Evolutionary conservation across 306 rosid genomes (phyloP).

Genomic region (Prunus mume): DNA sequence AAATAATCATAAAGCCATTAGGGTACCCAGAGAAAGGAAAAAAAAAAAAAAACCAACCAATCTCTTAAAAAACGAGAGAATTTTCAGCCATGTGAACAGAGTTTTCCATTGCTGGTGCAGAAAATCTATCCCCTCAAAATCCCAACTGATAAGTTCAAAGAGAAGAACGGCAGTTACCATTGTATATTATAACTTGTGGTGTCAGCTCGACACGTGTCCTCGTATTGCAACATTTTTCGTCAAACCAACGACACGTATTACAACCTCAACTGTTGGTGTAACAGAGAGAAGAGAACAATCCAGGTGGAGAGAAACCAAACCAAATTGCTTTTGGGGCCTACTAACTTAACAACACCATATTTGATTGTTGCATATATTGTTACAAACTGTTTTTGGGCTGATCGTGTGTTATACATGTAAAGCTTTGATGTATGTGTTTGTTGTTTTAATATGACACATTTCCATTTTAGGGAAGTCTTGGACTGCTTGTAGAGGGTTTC

Average conservation of each 20-base stretch:
- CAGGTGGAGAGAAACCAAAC: neutral
- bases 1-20: too few species aligned
- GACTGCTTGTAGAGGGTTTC: too few species aligned
- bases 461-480: too few species aligned
- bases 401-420: too few species aligned
- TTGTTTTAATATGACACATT: too few species aligned
- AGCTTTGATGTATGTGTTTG: too few species aligned
- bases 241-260: slow-evolving; percentile 10
- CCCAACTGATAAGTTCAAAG: neutral
- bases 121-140: neutral
- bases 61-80: neutral
- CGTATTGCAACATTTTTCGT: neutral
- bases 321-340: neutral
- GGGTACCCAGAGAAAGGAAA: neutral
- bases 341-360: too few species aligned
- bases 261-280: neutral
- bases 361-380: too few species aligned
- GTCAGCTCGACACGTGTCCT: neutral
- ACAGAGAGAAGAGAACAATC: neutral
- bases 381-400: too few species aligned
- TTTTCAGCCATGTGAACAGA: neutral
- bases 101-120: neutral
- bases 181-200: neutral
- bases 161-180: neutral
- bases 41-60: neutral